Percentiles rank a stretch among this genome's conserved stretches.
Conservation (phyloP, 208 protist species). For the Trypanosoma cruzi region DNA sequence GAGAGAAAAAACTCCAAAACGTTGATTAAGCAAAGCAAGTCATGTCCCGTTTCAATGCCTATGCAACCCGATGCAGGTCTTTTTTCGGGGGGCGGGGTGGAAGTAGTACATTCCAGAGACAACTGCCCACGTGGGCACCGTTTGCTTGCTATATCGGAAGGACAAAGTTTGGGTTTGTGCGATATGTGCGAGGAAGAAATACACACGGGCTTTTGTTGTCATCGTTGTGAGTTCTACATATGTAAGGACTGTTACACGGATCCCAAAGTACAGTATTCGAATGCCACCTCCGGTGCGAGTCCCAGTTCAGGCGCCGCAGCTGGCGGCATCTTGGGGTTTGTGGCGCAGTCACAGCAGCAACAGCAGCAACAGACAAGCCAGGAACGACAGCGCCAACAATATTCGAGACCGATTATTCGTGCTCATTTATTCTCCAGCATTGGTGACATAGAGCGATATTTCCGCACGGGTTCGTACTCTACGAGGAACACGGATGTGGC, state of each 20-base stretch:
- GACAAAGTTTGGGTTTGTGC: conserved; percentile 29
- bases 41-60: background rate
- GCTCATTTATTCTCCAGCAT: conserved; percentile 71
- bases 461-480: conserved; percentile 74
- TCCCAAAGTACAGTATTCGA: background rate
- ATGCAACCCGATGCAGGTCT: background rate
- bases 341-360: background rate
- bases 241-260: conserved; percentile 49
- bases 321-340: background rate
- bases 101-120: conserved; percentile 29
- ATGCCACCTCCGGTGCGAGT: background rate
- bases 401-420: conserved; percentile 8
- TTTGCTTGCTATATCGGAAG: conserved; percentile 28
- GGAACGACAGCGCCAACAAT: background rate
- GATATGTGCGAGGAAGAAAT: conserved; percentile 40
- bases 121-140: conserved; percentile 67
- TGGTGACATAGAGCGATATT: conserved; percentile 84
- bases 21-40: background rate
- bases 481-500: conserved; percentile 70
- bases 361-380: background rate
- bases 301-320: background rate
- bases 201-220: conserved; percentile 43
- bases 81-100: background rate
- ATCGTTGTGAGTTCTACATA: conserved; percentile 57
- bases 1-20: background rate